Evolutionary conservation across 495 filamentous ascomycete species (phyloP).

Genomic region (Platismatia glauca): DNA sequence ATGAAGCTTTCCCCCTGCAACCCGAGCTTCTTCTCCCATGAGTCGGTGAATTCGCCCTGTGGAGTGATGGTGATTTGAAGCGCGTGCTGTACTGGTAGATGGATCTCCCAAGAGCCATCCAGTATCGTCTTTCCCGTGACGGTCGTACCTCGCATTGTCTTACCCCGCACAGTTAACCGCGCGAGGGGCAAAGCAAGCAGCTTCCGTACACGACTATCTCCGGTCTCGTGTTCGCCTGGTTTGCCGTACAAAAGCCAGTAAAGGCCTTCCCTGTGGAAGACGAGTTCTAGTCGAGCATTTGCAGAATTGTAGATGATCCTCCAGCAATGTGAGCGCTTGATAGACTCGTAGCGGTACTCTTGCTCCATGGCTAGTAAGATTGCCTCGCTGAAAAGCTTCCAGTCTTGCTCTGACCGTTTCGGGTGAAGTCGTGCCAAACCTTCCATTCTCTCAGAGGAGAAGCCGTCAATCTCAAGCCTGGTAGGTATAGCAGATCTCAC

Average conservation of each 20-base stretch:
- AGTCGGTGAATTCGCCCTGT: constrained; percentile 23
- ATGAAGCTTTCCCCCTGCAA: constrained; percentile 31
- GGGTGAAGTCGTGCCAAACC: background rate
- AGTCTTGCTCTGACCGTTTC: constrained; percentile 23
- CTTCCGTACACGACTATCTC: constrained; percentile 36
- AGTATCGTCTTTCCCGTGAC: constrained; percentile 19
- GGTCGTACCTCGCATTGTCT: background rate
- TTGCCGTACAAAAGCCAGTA: constrained; percentile 51
- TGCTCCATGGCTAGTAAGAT: constrained; percentile 30
- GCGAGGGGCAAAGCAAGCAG: constrained; percentile 48
- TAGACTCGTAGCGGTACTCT: constrained; percentile 37
- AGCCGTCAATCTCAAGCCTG: background rate
- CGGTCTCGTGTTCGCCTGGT: constrained; percentile 29
- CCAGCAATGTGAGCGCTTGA: constrained; percentile 45
- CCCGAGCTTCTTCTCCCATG: constrained; percentile 33
- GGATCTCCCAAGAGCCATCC: constrained; percentile 46
- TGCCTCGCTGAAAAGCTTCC: constrained; percentile 33
- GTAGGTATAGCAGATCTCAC: background rate
- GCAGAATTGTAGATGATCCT: constrained; percentile 43
- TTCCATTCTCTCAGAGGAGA: background rate
- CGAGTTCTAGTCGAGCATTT: constrained; percentile 40
- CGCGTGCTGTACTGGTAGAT: constrained; percentile 30
- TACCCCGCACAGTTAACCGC: constrained; percentile 34
- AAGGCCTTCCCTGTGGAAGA: constrained; percentile 32
- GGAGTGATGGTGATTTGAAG: constrained; percentile 27